Evolutionary conservation across 1,284 basidiomycete species (phyloP).

Genomic region (Agroathelia rolfsii): DNA sequence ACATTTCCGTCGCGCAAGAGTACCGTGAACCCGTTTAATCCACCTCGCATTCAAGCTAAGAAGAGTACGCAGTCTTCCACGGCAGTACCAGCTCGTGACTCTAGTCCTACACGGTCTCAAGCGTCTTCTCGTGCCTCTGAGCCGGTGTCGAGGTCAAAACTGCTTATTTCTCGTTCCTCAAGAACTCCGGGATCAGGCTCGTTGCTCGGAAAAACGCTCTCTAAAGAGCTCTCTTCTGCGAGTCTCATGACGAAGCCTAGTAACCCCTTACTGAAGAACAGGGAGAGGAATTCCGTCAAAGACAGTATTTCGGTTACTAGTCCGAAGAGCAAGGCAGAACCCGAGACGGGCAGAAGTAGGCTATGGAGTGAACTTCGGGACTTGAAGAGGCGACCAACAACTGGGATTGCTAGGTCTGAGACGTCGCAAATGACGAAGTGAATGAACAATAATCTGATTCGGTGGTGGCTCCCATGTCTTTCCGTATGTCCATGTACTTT

Average conservation of each 20-base stretch:
- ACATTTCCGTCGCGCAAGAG: no score
- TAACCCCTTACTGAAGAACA: slow-evolving; percentile 17
- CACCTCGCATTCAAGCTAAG: slow-evolving; percentile 1
- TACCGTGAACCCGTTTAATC: slow-evolving; percentile 2
- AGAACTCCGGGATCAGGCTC: slow-evolving; percentile 11
- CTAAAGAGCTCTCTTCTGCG: slow-evolving; percentile 16
- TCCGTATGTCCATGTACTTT: no score
- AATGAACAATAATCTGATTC: no score
- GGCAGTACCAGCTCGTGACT: slow-evolving; percentile 17
- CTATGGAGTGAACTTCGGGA: slow-evolving; percentile 53
- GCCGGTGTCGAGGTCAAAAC: no score
- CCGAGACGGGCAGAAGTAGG: slow-evolving; percentile 31
- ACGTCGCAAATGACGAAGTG: no score
- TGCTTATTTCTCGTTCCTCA: no score
- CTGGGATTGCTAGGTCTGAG: slow-evolving; percentile 30
- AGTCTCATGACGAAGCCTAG: slow-evolving; percentile 11
- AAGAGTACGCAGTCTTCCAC: slow-evolving; percentile 4
- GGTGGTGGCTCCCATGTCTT: no score
- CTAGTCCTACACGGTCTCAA: slow-evolving; percentile 30
- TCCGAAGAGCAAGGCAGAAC: slow-evolving; percentile 20
- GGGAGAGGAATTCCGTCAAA: slow-evolving; percentile 15
- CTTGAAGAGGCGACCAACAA: slow-evolving; percentile 35
- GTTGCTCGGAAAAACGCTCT: slow-evolving; percentile 21
- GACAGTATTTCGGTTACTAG: slow-evolving; percentile 17
- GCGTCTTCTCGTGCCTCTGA: slow-evolving; percentile 18